Conservation (phyloP, 805 yeast genomes). For the Kurtzmaniella cleridarum region DNA sequence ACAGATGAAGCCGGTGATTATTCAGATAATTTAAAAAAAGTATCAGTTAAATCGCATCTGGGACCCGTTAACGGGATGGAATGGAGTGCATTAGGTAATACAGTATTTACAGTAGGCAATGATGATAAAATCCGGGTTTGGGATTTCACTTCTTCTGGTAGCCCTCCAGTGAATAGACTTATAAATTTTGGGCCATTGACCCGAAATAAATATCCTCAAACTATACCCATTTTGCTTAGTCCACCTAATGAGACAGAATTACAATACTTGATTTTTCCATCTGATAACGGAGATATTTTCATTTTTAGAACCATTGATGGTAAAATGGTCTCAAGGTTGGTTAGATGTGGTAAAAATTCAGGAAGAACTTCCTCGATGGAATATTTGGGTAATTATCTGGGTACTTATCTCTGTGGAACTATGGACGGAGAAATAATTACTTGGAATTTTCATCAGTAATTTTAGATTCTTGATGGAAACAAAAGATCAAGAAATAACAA, state of each 20-base stretch:
- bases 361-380: slow-evolving; percentile 50
- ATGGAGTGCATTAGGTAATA: slow-evolving; percentile 67
- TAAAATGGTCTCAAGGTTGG: slow-evolving; percentile 52
- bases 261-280: slow-evolving; percentile 62
- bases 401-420: slow-evolving; percentile 54
- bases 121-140: slow-evolving; percentile 81
- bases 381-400: slow-evolving; percentile 39
- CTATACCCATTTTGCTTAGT: slow-evolving; percentile 48
- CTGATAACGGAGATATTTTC: slow-evolving; percentile 68
- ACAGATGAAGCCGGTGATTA: slow-evolving; percentile 21
- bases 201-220: slow-evolving; percentile 51
- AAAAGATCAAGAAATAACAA: too few relatives aligned
- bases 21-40: slow-evolving; percentile 21
- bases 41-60: slow-evolving; percentile 60
- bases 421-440: slow-evolving; percentile 59
- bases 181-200: slow-evolving; percentile 76
- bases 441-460: slow-evolving; percentile 32
- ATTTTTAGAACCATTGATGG: slow-evolving; percentile 59
- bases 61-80: slow-evolving; percentile 73
- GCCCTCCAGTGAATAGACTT: slow-evolving; percentile 51
- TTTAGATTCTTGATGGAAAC: too few relatives aligned
- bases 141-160: slow-evolving; percentile 45
- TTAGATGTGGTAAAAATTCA: slow-evolving; percentile 33
- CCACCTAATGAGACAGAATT: slow-evolving; percentile 47
- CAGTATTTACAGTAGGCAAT: slow-evolving; percentile 61